Conservation (phyloP, 805 yeast species). For the Spathaspora sp. region DNA sequence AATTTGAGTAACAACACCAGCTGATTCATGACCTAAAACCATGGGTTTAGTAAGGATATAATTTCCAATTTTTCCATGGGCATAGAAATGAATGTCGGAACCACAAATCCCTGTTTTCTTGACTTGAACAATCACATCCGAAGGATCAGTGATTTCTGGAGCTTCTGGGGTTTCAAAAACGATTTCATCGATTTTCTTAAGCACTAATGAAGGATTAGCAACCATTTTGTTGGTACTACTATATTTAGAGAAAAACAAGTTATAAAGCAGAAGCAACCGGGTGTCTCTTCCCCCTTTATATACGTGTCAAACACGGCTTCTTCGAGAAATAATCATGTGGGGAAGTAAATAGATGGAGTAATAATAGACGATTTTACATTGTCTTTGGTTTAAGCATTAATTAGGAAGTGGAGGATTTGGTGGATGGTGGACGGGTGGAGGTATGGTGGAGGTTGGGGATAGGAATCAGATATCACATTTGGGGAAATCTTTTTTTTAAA, state of each 20-base stretch:
- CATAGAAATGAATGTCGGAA: slow-evolving; percentile 78
- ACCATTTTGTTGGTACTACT: slow-evolving; percentile 14
- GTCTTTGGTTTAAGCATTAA: not conserved
- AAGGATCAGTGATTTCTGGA: slow-evolving; percentile 59
- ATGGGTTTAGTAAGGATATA: slow-evolving; percentile 72
- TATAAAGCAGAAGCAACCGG: not conserved
- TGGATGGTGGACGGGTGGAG: not conserved
- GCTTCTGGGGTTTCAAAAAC: slow-evolving; percentile 63
- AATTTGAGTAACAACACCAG: slow-evolving; percentile 70
- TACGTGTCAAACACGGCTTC: not conserved
- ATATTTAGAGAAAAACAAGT: not conserved
- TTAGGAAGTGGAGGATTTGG: not conserved
- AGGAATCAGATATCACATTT: not conserved
- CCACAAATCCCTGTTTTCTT: slow-evolving; percentile 89
- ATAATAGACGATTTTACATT: not conserved
- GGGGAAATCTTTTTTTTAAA: not conserved
- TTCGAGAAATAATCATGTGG: not conserved
- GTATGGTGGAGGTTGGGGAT: not conserved
- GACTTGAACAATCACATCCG: slow-evolving; percentile 69
- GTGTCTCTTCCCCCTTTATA: not conserved
- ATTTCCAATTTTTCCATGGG: slow-evolving; percentile 75
- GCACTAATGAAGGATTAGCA: slow-evolving; percentile 54
- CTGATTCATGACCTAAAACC: slow-evolving; percentile 87
- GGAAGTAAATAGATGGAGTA: not conserved
- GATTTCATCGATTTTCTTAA: slow-evolving; percentile 61